Evolutionary conservation across 1,284 basidiomycete species (phyloP).

Genomic region (Trichosporon sp.): DNA sequence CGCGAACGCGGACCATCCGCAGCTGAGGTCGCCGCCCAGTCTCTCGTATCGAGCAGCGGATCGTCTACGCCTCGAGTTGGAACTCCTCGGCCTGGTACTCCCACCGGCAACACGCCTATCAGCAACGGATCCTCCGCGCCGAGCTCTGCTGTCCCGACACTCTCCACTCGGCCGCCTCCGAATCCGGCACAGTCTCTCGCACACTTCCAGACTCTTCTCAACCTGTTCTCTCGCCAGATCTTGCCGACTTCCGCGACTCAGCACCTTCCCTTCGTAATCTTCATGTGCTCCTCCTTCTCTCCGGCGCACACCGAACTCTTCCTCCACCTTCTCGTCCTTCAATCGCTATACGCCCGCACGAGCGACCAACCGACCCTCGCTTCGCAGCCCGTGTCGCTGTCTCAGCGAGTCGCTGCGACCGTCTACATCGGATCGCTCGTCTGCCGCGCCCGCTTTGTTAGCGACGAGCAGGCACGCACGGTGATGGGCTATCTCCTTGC

Average conservation of each 20-base stretch:
- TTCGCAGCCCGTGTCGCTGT: slow-evolving; percentile 32
- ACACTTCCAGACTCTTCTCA: slow-evolving; percentile 81
- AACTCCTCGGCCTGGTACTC: slow-evolving; percentile 20
- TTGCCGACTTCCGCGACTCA: slow-evolving; percentile 93
- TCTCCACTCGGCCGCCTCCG: slow-evolving; percentile 16
- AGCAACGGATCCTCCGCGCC: background rate
- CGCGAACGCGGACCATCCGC: slow-evolving; percentile 21
- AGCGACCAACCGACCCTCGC: slow-evolving; percentile 48
- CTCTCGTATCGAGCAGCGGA: slow-evolving; percentile 23
- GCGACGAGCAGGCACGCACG: slow-evolving; percentile 64
- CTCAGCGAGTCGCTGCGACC: slow-evolving; percentile 70
- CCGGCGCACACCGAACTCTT: slow-evolving; percentile 86
- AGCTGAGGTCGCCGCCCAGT: slow-evolving; percentile 33
- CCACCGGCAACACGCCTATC: background rate
- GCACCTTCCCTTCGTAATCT: slow-evolving; percentile 94
- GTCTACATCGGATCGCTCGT: slow-evolving; percentile 91
- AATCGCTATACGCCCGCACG: slow-evolving; percentile 73
- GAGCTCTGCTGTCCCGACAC: slow-evolving; percentile 9
- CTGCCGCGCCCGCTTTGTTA: slow-evolving; percentile 81
- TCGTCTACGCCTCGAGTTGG: slow-evolving; percentile 31
- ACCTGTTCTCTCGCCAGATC: slow-evolving; percentile 88
- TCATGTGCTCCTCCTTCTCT: slow-evolving; percentile 89
- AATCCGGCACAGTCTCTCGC: slow-evolving; percentile 43
- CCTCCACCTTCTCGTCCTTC: slow-evolving; percentile 83
- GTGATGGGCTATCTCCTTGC: slow-evolving; percentile 79